Conservation (phyloP, 345 rosid species). For the Odontarrhena argentea region DNA sequence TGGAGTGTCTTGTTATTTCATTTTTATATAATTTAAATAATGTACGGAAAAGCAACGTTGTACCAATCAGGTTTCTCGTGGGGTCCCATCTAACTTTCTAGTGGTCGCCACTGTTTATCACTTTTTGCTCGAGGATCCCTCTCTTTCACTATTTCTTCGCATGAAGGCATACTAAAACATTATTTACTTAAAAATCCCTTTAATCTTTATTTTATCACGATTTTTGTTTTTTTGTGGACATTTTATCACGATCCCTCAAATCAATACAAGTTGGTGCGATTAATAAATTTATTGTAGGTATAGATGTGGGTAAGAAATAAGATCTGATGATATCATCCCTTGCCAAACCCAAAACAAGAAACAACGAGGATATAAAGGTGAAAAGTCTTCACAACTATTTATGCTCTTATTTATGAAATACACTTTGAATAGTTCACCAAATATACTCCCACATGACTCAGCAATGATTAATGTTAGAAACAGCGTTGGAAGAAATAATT, state of each 20-base stretch:
- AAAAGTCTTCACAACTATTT: too few species aligned
- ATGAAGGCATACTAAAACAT: slow-evolving; percentile 2
- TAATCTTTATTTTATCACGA: background rate
- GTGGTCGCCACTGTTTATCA: slow-evolving; percentile 30
- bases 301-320: too few species aligned
- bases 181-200: background rate
- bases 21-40: background rate
- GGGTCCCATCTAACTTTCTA: slow-evolving; percentile 15
- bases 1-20: background rate
- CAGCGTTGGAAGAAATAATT: too few species aligned
- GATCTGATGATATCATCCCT: too few species aligned
- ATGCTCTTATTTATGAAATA: too few species aligned
- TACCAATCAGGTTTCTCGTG: slow-evolving; percentile 30
- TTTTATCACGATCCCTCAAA: background rate
- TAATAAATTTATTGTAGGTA: background rate
- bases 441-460: too few species aligned
- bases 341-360: too few species aligned
- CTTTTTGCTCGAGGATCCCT: slow-evolving; percentile 24
- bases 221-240: background rate
- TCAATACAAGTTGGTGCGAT: too few species aligned
- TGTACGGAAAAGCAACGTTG: slow-evolving; percentile 33
- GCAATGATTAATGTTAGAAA: too few species aligned
- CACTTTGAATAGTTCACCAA: too few species aligned
- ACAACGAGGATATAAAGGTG: too few species aligned
- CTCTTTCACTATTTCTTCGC: slow-evolving; percentile 7